Conservation (phyloP, 306 rosid species). For the Trifolium dubium region DNA sequence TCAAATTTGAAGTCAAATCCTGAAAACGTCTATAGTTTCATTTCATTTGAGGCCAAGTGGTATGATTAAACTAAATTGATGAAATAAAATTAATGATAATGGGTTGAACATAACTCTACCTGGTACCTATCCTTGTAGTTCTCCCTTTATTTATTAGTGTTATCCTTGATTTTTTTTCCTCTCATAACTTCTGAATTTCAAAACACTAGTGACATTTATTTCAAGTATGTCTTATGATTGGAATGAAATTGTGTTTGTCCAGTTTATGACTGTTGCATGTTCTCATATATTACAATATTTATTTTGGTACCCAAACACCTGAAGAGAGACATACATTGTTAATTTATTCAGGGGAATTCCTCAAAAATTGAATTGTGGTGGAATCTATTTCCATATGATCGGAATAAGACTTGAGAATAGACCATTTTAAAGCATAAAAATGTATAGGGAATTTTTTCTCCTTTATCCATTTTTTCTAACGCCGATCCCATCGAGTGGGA, state of each 20-base stretch:
- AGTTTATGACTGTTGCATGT: neutral
- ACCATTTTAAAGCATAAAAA: slow-evolving; percentile 40
- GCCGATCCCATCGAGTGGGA: slow-evolving; percentile 4
- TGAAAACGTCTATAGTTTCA: neutral
- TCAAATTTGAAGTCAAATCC: slow-evolving; percentile 8
- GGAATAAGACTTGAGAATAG: slow-evolving; percentile 21
- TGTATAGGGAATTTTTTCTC: neutral
- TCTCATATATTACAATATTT: neutral
- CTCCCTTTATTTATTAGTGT: neutral
- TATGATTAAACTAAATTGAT: neutral
- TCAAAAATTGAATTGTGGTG: slow-evolving; percentile 33
- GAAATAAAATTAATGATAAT: neutral
- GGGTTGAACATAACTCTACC: neutral
- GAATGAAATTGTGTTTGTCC: neutral
- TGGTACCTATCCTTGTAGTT: neutral
- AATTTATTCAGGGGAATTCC: slow-evolving; percentile 14
- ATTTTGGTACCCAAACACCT: slow-evolving; percentile 7
- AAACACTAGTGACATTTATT: neutral
- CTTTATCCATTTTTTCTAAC: slow-evolving; percentile 26
- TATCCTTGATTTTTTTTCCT: neutral
- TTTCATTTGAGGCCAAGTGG: neutral
- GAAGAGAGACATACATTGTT: slow-evolving; percentile 9
- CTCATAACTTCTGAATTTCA: neutral
- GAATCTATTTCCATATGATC: slow-evolving; percentile 27
- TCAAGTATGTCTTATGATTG: neutral